Evolutionary conservation across 345 rosid genomes (phyloP).

Genomic region (Gossypium stocksii): DNA sequence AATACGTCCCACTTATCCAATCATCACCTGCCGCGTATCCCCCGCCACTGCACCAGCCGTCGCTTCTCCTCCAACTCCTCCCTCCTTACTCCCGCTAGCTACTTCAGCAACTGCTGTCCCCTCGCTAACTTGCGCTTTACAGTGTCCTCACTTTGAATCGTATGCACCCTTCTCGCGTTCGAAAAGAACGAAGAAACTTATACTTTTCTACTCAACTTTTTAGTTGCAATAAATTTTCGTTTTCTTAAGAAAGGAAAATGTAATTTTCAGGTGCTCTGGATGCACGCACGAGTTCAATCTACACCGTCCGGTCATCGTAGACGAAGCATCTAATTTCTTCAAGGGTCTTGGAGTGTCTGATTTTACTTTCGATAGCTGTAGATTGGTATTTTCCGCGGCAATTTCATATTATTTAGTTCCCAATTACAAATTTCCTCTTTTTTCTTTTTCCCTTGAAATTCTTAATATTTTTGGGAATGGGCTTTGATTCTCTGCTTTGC

Average conservation of each 20-base stretch:
- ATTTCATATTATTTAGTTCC: slow-evolving; percentile 2
- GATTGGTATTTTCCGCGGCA: slow-evolving; percentile 45
- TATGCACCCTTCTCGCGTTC: slow-evolving; percentile 26
- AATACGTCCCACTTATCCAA: slow-evolving; percentile 35
- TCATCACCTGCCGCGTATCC: slow-evolving; percentile 47
- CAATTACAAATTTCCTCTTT: slow-evolving; percentile 1
- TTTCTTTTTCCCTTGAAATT: background rate
- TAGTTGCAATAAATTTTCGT: background rate
- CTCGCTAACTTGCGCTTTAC: slow-evolving; percentile 58
- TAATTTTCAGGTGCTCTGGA: slow-evolving; percentile 70
- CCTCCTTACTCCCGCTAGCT: slow-evolving; percentile 19
- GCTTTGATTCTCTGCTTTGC: slow-evolving; percentile 18
- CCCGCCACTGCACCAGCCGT: slow-evolving; percentile 17
- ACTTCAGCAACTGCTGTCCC: slow-evolving; percentile 24
- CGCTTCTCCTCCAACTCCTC: slow-evolving; percentile 11
- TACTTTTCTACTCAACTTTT: background rate
- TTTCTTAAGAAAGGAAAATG: background rate
- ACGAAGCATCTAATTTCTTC: slow-evolving; percentile 71
- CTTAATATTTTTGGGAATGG: background rate
- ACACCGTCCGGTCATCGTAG: slow-evolving; percentile 63
- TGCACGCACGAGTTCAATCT: slow-evolving; percentile 86
- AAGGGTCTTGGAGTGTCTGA: slow-evolving; percentile 58
- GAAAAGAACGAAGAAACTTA: background rate
- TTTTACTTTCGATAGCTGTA: slow-evolving; percentile 80
- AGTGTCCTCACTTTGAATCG: slow-evolving; percentile 82